phyloP scores from a whole-genome alignment of 352 stramenopile species.

The Plasmopara viticola region DNA sequence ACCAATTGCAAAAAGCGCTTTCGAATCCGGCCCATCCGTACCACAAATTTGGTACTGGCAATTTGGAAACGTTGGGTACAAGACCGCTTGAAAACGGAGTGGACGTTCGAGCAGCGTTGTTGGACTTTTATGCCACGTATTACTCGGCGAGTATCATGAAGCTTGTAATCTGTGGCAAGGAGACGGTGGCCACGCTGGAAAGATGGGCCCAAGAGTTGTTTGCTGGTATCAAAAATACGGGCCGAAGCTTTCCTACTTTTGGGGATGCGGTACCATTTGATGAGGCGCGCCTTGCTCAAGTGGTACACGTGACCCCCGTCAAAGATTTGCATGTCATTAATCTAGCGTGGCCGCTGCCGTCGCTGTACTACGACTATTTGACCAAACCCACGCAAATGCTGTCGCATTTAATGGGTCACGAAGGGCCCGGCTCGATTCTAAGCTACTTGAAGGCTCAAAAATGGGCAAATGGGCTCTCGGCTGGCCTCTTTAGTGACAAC shows the following conservation, averaged over 20 bases:
- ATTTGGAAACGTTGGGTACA: conserved; percentile 69
- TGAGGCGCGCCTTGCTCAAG: conserved; percentile 31
- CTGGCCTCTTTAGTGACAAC: conserved; percentile 57
- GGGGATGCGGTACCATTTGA: conserved; percentile 45
- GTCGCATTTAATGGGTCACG: conserved; percentile 90
- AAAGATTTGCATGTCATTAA: conserved; percentile 73
- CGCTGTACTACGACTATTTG: conserved; percentile 46
- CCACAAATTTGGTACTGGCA: conserved; percentile 89
- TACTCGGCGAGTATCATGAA: conserved; percentile 91
- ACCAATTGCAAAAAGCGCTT: conserved; percentile 79
- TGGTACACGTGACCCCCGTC: conserved; percentile 50
- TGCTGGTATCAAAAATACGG: conserved; percentile 70
- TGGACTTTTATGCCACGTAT: conserved; percentile 85
- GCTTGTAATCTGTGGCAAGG: conserved; percentile 84
- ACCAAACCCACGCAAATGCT: conserved; percentile 84
- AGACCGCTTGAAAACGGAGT: conserved; percentile 32
- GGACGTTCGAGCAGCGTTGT: conserved; percentile 61
- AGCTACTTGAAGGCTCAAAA: conserved; percentile 86
- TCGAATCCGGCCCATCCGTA: conserved; percentile 74
- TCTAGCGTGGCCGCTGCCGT: conserved; percentile 60
- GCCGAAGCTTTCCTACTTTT: conserved; percentile 44
- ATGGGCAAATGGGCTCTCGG: conserved; percentile 63
- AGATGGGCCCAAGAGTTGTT: conserved; percentile 77
- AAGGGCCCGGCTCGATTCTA: conserved; percentile 89
- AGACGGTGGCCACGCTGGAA: conserved; percentile 79